Conservation (phyloP, 2,329 filamentous ascomycete species). For the Pseudopithomyces maydicus region DNA sequence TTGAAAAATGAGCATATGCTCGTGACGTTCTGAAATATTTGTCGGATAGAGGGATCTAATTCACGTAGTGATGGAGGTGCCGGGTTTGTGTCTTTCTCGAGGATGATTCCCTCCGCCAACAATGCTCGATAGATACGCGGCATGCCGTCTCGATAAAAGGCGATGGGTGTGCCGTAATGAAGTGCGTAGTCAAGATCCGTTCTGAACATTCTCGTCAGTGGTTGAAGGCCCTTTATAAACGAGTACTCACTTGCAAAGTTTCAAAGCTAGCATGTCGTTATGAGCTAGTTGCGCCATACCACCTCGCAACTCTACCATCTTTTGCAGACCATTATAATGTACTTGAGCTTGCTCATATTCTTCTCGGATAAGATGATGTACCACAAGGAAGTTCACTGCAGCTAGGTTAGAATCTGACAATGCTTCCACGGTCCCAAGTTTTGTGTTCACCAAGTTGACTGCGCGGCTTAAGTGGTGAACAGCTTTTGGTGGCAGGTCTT, state of each 20-base stretch:
- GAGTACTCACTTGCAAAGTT: background rate
- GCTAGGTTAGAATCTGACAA: background rate
- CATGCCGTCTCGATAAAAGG: background rate
- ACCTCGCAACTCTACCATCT: background rate
- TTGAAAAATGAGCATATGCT: background rate
- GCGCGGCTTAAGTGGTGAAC: background rate
- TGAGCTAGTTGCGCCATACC: background rate
- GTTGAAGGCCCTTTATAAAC: background rate
- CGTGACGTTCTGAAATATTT: background rate
- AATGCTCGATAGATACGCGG: background rate
- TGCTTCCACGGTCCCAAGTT: background rate
- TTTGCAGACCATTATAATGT: background rate
- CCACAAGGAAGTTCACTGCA: background rate
- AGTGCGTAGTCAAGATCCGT: conserved; percentile 1
- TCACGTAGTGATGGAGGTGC: background rate
- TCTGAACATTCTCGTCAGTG: background rate
- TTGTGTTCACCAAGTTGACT: background rate
- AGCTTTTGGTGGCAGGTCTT: background rate
- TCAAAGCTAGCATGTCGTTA: background rate
- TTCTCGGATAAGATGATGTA: background rate
- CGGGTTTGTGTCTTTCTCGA: background rate
- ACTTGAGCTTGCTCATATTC: background rate
- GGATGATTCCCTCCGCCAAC: background rate
- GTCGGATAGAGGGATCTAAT: background rate
- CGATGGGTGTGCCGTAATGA: background rate